Base-by-base conservation (phyloP, 768 basidiomycete species). In the Tylopilus vinaceipallidus region DNA sequence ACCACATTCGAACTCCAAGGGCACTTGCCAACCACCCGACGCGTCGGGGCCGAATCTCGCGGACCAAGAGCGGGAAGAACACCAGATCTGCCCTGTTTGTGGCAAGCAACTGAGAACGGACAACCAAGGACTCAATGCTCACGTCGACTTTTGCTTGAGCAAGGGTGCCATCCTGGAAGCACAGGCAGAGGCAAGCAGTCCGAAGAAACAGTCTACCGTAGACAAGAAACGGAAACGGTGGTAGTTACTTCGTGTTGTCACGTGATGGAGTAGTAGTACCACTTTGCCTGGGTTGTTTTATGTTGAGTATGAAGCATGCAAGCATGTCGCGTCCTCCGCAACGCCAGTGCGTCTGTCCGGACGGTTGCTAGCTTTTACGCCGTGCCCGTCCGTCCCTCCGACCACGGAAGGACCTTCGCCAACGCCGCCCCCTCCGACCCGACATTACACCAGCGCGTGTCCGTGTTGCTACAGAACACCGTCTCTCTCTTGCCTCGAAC, bases 111-210 rank as follows among this genome's bases (percentile, higher is more conserved):
- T 92, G 46, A 71, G 77, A 52, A 81, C 78, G 1, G 83, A 91
- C 64, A 97, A 97, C 62, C 74, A 78, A 41, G 84, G 79, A 5
- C 68, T 97, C 29, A 95, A 97, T 62, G 74, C 80, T n/a, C 93
- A 97, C 60, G 76, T 97, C 37, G 93, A 97, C 66, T 88, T 84
- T 59, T 97, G 94, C 61, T 67, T 97, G 43, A 94, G 89, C 63
- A 80, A 82, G 50, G 80, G 78, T 20, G 87, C 82, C 3, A 93
- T 95, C 53, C 70, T 78, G 50, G 79, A 88, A 59, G 88, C 88
- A 0, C 86, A 88, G 48, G 61, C 57, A 0, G 59, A 63, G 45
- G 62, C 62, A 5, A 54, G 43, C 35, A 62, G 58, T 44, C 56
- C 59, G 10, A 56, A 37, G 50, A 61, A 64, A 37, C 27, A 19